Conservation (phyloP, 148 eudicot species). For the Camellia japonica region DNA sequence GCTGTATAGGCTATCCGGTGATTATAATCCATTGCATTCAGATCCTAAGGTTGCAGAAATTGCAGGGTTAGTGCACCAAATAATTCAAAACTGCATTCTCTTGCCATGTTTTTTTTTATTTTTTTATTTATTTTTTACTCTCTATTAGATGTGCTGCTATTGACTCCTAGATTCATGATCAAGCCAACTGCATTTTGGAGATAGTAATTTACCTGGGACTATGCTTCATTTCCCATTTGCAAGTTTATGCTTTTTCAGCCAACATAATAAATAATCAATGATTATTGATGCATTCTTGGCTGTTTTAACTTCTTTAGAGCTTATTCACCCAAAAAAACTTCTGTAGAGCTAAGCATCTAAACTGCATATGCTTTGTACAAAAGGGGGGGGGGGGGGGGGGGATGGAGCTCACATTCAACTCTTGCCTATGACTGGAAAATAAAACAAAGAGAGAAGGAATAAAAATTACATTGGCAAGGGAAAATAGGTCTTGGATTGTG, state of each 20-base stretch:
- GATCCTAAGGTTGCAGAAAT: conserved; percentile 67
- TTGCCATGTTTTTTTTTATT: neutral
- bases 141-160: neutral
- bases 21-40: conserved; percentile 87
- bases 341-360: too few species aligned
- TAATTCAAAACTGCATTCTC: neutral
- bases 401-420: too few species aligned
- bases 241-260: neutral
- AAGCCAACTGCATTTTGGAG: neutral
- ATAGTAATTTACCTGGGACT: neutral
- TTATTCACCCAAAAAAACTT: too few species aligned
- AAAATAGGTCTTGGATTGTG: too few species aligned
- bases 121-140: neutral
- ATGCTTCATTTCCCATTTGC: neutral
- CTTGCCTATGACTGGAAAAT: too few species aligned
- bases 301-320: neutral
- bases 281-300: neutral
- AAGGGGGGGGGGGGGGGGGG: too few species aligned
- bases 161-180: neutral
- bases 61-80: conserved; percentile 56
- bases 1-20: conserved; percentile 90
- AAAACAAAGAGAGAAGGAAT: too few species aligned
- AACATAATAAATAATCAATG: neutral
- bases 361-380: too few species aligned
- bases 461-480: too few species aligned